Evolutionary conservation across 2,329 filamentous ascomycete species (phyloP), one percentile per base, ranked within the genome.

Genomic region (Nothophaeocryptopus gaeumannii): DNA sequence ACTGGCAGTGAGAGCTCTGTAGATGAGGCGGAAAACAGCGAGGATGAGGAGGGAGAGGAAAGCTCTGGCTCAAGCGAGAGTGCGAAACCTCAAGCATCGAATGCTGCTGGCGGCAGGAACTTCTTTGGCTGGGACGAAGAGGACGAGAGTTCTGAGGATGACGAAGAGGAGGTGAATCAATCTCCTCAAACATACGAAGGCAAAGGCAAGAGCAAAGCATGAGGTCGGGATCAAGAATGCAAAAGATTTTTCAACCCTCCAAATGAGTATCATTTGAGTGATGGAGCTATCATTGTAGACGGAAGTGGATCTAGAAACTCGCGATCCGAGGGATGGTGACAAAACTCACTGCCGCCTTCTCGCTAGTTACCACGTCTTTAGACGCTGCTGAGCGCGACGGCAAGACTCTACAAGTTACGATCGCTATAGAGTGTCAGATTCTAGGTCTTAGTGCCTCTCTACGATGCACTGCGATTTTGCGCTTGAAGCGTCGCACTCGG

Each of bases 101-200:
- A 33, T 38, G 64, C 67, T 31, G 62, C 71, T 9, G 64, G 68
- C 5, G 40, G 63, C n/a, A 66, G 64, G 43, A 73, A 77, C 0
- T 88, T 90, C 63, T 86, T 85, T 60, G 87, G 86, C 0, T 92
- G 90, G 70, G 87, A 90, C 54, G 86, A 91, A 31, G 86, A 90
- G 39, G 84, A 88, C 14, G 66, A 69, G 44, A 16, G 20, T 26
- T 44, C 33, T 20, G 74, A 76, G 11, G 73, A 73, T 8, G 73
- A 74, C 13, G 70, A 71, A 3, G 69, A 51, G 16, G 20, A 26
- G 20, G 20, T 26, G 20, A 26, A 26, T 26, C 20, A 26, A 26
- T 44, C 29, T 8, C 32, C 47, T 39, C 54, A 31, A n/a, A 26
- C 43, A 7, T 58, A 72, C 67, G 14, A 77, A 73, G 58, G 71